Base-by-base conservation (phyloP, 2,329 filamentous ascomycete species). In the Dactylonectria macrodidyma region DNA sequence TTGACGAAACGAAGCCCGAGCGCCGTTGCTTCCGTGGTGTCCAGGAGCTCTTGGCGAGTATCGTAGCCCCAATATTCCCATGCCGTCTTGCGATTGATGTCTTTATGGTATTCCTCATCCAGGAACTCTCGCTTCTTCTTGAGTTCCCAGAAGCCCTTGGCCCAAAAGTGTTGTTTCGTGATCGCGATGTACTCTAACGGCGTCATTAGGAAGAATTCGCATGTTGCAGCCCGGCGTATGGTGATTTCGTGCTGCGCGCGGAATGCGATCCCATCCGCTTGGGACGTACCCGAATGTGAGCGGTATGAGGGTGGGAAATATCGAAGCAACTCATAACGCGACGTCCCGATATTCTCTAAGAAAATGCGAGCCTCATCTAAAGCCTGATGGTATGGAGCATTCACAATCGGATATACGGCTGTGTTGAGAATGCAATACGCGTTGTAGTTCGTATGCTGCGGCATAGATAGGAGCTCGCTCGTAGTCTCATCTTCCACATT, bases 361-460 rank as follows among this genome's bases (percentile, higher is more conserved):
- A 54, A 62, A 24, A 55, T 26, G 34, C 51, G 52, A 33, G 24
- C 19, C 33, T 22, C 14, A 34, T 38, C 54, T 2, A 58, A 24
- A 7, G 54, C 26, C 34, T 41, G 54, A 26, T 58, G 33, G 26
- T 41, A 63, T 5, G 60, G 60, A 6, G 56, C n/a, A 16, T 47
- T 38, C n/a, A 48, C 19, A n/a, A 51, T 44, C 4, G 44, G 46
- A 48, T 48, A 56, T 3, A 56, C 50, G 10, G 51, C 38, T 24
- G 57, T 57, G 6, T 33, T 41, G 11, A 63, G 38, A 12, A 63
- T 38, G 11, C 30, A 46, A 33, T 63, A 63, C 8, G 52, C 60
- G n/a, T 57, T 47, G 22, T 46, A 38, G 36, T 63, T 63, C 8
- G 52, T 63, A 44, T 63, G 44, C 22, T 63, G 60, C 8, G 60